Percentiles rank a stretch among this genome's conserved stretches.
phyloP scores from a whole-genome alignment of 2,329 filamentous ascomycete species.

The Aspergillus fumigatus region DNA sequence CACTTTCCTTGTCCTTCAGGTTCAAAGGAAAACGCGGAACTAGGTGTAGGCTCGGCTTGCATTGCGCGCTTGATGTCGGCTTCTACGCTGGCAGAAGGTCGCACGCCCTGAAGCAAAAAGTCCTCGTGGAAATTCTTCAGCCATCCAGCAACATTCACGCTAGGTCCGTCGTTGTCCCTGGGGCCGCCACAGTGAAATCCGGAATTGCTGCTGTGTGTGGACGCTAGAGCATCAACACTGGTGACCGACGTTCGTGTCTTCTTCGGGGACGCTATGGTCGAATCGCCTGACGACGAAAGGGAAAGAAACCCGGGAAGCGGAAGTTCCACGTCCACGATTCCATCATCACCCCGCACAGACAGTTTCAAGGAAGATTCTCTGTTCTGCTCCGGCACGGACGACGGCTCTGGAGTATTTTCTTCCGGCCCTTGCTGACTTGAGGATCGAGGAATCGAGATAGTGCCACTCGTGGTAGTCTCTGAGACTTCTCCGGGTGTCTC shows the following conservation, averaged over 20 bases:
- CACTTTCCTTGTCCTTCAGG: constrained; percentile 42
- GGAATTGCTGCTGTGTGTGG: constrained; percentile 39
- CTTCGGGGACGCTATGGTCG: constrained; percentile 39
- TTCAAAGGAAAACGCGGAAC: constrained; percentile 31
- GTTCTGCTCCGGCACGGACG: constrained; percentile 24
- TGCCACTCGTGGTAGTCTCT: constrained; percentile 25
- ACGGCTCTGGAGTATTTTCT: constrained; percentile 25
- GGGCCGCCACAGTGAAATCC: constrained; percentile 26
- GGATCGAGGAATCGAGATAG: constrained; percentile 32
- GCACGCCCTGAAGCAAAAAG: constrained; percentile 55
- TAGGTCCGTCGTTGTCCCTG: constrained; percentile 43
- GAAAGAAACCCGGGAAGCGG: constrained; percentile 50
- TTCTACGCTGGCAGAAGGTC: constrained; percentile 49
- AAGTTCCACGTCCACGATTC: constrained; percentile 58
- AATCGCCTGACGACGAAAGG: constrained; percentile 44
- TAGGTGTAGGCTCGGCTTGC: constrained; percentile 49
- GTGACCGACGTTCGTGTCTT: constrained; percentile 46
- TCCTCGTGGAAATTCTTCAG: constrained; percentile 55
- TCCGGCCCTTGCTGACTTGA: constrained; percentile 16
- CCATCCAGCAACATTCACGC: constrained; percentile 55
- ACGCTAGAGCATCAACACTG: constrained; percentile 48
- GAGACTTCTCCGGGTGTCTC: constrained; percentile 15
- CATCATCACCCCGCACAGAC: constrained; percentile 54
- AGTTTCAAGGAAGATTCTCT: constrained; percentile 48
- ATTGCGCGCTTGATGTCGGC: constrained; percentile 54